Base-by-base conservation (phyloP, 805 yeast species). In the Pichia californica region DNA sequence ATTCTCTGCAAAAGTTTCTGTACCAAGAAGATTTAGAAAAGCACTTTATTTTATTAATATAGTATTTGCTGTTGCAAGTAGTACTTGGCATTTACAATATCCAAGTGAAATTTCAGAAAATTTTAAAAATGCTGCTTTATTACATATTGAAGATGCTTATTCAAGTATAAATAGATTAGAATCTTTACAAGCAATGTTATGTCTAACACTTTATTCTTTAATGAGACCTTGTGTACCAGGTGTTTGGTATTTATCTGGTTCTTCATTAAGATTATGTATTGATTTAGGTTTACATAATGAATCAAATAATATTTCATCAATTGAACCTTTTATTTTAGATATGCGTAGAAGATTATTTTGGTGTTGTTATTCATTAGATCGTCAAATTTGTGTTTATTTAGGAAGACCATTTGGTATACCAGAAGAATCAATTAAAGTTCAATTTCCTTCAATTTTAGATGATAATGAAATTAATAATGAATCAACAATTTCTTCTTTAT, bases 171-270 rank as follows among this genome's bases (percentile, higher is more conserved):
- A 87, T 52, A 70, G 82, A 36, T 63, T 87, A 31, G 94, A 85
- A 52, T 71, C 83, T 1, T 61, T 88, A 4, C 91, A 84, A 55
- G 88, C 89, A 0, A 66, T 85, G 13, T 58, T 88, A 15, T 65
- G 86, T 13, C 63, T 84, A 33, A 77, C 91, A 0, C 57, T 81
- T 5, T 88, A 83, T 57, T 78, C 94, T 1, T 70, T 83, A 28
- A 87, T 88, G 95, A 71, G 95, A 45, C 96, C 96, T 0, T 81
- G 91, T 1, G 76, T 77, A 13, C 95, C 96, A 0, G 93, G 95
- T 4, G 87, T 86, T n/a, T 88, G 97, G 97, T 86, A 86, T 58
- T 77, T 84, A 4, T 65, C 86, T 50, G 96, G 96, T 0, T 76
- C 86, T 2, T 88, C 91, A 0, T 62, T 87, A 39, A 70, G 96